Evolutionary conservation across 2,329 filamentous ascomycete genomes (phyloP).

Genomic region (Neofusicoccum umdonicola): DNA sequence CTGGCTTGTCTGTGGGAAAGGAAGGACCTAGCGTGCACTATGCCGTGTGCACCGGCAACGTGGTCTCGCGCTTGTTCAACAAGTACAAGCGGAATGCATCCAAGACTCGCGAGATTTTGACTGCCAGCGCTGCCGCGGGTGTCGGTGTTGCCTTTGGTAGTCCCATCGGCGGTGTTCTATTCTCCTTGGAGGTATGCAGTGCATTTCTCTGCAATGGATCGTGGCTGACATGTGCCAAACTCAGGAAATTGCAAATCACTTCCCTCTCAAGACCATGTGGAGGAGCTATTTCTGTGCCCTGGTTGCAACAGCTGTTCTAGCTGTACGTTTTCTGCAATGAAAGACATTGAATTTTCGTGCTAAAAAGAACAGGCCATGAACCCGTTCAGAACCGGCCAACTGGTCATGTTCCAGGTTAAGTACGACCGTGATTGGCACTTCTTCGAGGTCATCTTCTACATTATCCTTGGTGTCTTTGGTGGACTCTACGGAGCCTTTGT

Average conservation of each 20-base stretch:
- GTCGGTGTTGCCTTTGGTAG: slow-evolving; percentile 97
- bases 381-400: slow-evolving; percentile 90
- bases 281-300: slow-evolving; percentile 96
- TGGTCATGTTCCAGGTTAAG: slow-evolving; percentile 98
- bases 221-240: slow-evolving; percentile 28
- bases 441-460: slow-evolving; percentile 91
- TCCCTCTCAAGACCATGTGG: slow-evolving; percentile 97
- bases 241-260: slow-evolving; percentile 88
- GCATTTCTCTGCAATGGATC: neutral
- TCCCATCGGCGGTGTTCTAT: slow-evolving; percentile 93
- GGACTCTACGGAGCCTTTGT: slow-evolving; percentile 94
- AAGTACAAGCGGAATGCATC: slow-evolving; percentile 91
- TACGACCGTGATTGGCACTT: slow-evolving; percentile 98
- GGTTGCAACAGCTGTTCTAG: slow-evolving; percentile 87
- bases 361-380: slow-evolving; percentile 70
- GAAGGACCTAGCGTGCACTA: slow-evolving; percentile 99
- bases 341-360: neutral
- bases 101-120: slow-evolving; percentile 92
- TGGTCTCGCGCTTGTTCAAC: slow-evolving; percentile 87
- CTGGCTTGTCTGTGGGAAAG: slow-evolving; percentile 91
- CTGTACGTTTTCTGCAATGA: slow-evolving; percentile 46
- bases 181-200: slow-evolving; percentile 71
- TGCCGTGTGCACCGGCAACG: slow-evolving; percentile 94
- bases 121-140: slow-evolving; percentile 89
- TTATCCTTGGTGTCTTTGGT: slow-evolving; percentile 87